Evolutionary conservation across 169 alveolate genomes (phyloP).

Genomic region (Plasmodium berghei): DNA sequence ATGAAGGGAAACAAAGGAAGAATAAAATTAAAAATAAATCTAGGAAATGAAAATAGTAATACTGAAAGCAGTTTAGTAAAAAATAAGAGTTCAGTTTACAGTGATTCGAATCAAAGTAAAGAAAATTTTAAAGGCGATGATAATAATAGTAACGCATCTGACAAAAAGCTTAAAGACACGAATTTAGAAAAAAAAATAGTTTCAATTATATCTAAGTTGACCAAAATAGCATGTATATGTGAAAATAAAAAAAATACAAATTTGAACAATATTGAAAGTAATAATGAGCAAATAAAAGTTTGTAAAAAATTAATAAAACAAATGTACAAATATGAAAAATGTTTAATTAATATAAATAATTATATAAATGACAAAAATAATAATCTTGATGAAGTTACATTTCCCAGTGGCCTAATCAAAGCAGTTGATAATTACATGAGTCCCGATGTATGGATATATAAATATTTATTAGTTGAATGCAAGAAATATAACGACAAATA

Average conservation of each 20-base stretch:
- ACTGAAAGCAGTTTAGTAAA: background rate
- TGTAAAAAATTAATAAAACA: slow-evolving; percentile 46
- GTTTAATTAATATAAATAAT: slow-evolving; percentile 25
- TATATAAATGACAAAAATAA: slow-evolving; percentile 51
- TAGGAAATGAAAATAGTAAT: slow-evolving; percentile 18
- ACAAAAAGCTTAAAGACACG: slow-evolving; percentile 38
- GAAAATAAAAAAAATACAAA: slow-evolving; percentile 38
- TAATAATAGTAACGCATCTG: slow-evolving; percentile 13
- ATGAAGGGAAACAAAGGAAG: slow-evolving; percentile 55
- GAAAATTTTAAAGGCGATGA: slow-evolving; percentile 32
- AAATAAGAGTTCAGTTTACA: slow-evolving; percentile 22
- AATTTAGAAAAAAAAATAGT: slow-evolving; percentile 54
- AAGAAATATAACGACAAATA: slow-evolving; percentile 58
- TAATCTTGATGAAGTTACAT: slow-evolving; percentile 53
- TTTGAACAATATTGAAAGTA: slow-evolving; percentile 2
- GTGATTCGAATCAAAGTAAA: slow-evolving; percentile 29
- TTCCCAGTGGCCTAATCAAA: slow-evolving; percentile 70
- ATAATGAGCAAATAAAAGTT: slow-evolving; percentile 17
- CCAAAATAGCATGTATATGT: slow-evolving; percentile 71
- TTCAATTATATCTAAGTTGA: slow-evolving; percentile 60
- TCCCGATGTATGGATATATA: slow-evolving; percentile 56
- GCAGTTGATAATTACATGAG: slow-evolving; percentile 64
- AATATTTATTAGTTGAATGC: slow-evolving; percentile 56
- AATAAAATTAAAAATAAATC: slow-evolving; percentile 43
- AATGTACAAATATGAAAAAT: slow-evolving; percentile 74